phyloP scores from a whole-genome alignment of 2,329 filamentous ascomycete genomes.

The Coniosporium tulheliwenetii region DNA sequence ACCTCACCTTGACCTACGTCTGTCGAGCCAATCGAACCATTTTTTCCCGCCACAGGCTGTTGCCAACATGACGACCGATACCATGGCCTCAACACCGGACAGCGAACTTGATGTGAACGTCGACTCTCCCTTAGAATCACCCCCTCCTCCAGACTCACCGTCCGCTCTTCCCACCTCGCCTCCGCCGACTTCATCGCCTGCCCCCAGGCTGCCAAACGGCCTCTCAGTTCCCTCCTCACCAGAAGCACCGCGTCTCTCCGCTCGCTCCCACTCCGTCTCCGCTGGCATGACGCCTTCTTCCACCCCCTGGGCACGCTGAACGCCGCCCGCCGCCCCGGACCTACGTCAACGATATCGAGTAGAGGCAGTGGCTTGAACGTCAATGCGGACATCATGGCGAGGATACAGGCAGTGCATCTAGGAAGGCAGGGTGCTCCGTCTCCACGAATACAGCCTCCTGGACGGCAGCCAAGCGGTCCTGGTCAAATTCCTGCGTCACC shows the following conservation, averaged over 20 bases:
- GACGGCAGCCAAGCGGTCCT: slow-evolving; percentile 2
- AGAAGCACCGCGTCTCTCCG: slow-evolving; percentile 34
- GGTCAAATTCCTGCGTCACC: slow-evolving; percentile 7
- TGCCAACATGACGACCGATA: not conserved
- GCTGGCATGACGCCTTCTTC: slow-evolving; percentile 63
- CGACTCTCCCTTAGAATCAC: not conserved
- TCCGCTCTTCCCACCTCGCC: not conserved
- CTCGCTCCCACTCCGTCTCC: slow-evolving; percentile 45
- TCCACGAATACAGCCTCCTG: slow-evolving; percentile 2
- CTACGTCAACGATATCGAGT: slow-evolving; percentile 25
- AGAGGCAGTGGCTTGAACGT: slow-evolving; percentile 34
- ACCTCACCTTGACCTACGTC: no score
- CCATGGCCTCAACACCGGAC: not conserved
- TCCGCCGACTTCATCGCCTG: no score
- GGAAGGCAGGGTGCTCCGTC: slow-evolving; percentile 40
- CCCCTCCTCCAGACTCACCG: not conserved
- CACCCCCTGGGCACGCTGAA: slow-evolving; percentile 69
- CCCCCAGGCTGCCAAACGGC: slow-evolving; percentile 12
- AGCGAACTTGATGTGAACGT: not conserved
- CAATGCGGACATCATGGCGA: slow-evolving; percentile 44
- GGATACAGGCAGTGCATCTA: slow-evolving; percentile 54
- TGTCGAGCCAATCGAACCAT: no score
- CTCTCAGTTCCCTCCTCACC: slow-evolving; percentile 15
- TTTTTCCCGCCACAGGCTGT: not conserved
- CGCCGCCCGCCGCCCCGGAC: slow-evolving; percentile 41